Evolutionary conservation across 2,329 filamentous ascomycete genomes (phyloP).

Genomic region (Fusarium sarcochroum): DNA sequence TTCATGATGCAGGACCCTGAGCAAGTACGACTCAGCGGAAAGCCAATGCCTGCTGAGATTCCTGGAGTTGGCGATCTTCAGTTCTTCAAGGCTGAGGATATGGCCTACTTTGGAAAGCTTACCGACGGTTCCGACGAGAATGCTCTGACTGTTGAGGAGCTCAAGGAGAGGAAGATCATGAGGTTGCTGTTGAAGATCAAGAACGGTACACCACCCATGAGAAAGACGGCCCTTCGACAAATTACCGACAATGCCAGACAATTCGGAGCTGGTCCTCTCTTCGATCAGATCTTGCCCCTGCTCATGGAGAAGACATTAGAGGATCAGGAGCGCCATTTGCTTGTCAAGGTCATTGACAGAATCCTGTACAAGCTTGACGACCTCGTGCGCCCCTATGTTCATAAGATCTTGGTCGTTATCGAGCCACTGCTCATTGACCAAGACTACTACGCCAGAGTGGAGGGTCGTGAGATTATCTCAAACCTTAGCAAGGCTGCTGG

Average conservation of each 20-base stretch:
- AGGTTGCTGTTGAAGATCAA: slow-evolving; percentile 96
- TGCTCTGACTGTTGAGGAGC: slow-evolving; percentile 89
- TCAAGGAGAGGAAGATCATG: slow-evolving; percentile 99
- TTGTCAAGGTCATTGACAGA: slow-evolving; percentile 99
- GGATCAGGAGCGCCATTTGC: slow-evolving; percentile 96
- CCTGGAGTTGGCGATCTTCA: slow-evolving; percentile 95
- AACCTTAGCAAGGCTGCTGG: slow-evolving; percentile 97
- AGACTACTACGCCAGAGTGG: slow-evolving; percentile 98
- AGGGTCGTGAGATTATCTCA: slow-evolving; percentile 98
- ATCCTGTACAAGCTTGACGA: slow-evolving; percentile 99
- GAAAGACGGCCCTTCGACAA: slow-evolving; percentile 97
- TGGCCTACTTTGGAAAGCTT: slow-evolving; percentile 98
- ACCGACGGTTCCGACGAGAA: slow-evolving; percentile 96
- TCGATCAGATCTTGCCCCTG: slow-evolving; percentile 96
- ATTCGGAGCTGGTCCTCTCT: slow-evolving; percentile 93
- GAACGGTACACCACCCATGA: slow-evolving; percentile 98
- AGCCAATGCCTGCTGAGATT: slow-evolving; percentile 94
- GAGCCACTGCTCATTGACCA: slow-evolving; percentile 99
- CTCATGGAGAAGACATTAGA: slow-evolving; percentile 99
- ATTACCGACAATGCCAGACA: slow-evolving; percentile 97
- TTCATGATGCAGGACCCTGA: slow-evolving; percentile 99
- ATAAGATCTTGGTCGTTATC: slow-evolving; percentile 98
- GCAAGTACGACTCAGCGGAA: slow-evolving; percentile 84
- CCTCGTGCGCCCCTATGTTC: slow-evolving; percentile 93
- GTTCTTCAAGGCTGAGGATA: slow-evolving; percentile 98